phyloP scores from a whole-genome alignment of 805 yeast species.

The Candida multigemmis region DNA sequence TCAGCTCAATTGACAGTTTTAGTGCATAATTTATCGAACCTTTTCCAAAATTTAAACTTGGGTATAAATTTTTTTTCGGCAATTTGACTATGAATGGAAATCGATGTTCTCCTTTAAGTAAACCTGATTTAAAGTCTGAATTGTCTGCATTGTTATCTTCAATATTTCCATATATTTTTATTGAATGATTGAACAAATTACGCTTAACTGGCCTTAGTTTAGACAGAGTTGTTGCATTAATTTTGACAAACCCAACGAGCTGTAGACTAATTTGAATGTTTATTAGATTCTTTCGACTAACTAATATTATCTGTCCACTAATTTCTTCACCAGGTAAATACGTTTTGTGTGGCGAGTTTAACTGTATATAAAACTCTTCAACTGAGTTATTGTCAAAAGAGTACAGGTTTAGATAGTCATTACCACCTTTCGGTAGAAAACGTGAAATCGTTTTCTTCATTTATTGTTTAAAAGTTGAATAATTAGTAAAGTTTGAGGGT shows the following conservation, averaged over 20 bases:
- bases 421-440: no score
- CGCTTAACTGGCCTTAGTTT: conserved; percentile 45
- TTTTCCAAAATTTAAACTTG: conserved; percentile 73
- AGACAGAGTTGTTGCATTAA: conserved; percentile 43
- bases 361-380: conserved; percentile 58
- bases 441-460: no score
- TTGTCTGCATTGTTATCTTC: conserved; percentile 9
- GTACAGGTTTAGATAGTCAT: no score
- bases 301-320: conserved; percentile 52
- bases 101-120: conserved; percentile 77
- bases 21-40: conserved; percentile 71
- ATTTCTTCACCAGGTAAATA: conserved; percentile 79
- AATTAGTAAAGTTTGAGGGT: no score
- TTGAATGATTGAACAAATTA: conserved; percentile 48
- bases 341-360: conserved; percentile 66
- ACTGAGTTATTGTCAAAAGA: conserved; percentile 34
- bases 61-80: conserved; percentile 65
- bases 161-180: conserved; percentile 45
- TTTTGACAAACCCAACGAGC: conserved; percentile 47
- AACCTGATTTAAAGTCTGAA: conserved; percentile 32
- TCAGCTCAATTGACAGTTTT: conserved; percentile 36
- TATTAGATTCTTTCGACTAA: conserved; percentile 45
- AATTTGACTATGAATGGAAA: conserved; percentile 79
- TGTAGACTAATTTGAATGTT: conserved; percentile 47
- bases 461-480: no score